Conservation (phyloP, 1,139 yeast genomes). For the Saccharomyces pastorianus region DNA sequence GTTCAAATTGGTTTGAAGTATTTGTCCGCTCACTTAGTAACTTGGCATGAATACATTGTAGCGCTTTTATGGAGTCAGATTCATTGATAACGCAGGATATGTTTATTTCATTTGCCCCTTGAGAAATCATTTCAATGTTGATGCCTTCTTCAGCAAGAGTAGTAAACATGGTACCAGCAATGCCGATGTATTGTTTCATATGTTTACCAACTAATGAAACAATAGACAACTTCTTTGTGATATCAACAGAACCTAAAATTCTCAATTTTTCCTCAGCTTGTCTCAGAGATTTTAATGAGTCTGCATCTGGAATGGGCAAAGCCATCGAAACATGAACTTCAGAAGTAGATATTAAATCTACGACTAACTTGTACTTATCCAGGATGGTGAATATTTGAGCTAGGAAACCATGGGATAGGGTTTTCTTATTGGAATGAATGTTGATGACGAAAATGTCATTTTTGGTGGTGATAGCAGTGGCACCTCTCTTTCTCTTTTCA, state of each 20-base stretch:
- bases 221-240: constrained; percentile 80
- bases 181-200: constrained; percentile 94
- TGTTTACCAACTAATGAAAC: constrained; percentile 92
- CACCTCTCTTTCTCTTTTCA: constrained; percentile 54
- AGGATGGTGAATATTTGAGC: constrained; percentile 83
- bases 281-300: constrained; percentile 44
- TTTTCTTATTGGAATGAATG: constrained; percentile 87
- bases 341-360: constrained; percentile 90
- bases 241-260: constrained; percentile 79
- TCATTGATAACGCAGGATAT: constrained; percentile 91
- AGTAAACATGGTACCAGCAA: constrained; percentile 95
- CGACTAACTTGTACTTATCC: constrained; percentile 79
- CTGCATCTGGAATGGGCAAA: constrained; percentile 67
- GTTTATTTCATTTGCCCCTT: constrained; percentile 96
- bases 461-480: constrained; percentile 95
- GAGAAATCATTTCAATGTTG: constrained; percentile 95
- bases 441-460: constrained; percentile 86
- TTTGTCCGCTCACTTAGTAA: constrained; percentile 42
- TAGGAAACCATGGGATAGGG: constrained; percentile 87
- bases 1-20: constrained; percentile 16
- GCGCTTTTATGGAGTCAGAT: constrained; percentile 73
- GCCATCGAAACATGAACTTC: constrained; percentile 99
- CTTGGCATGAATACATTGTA: constrained; percentile 75
- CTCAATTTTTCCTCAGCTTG: constrained; percentile 71
- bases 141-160: constrained; percentile 86